phyloP scores from a whole-genome alignment of 768 basidiomycete species.

The Vararia minispora region DNA sequence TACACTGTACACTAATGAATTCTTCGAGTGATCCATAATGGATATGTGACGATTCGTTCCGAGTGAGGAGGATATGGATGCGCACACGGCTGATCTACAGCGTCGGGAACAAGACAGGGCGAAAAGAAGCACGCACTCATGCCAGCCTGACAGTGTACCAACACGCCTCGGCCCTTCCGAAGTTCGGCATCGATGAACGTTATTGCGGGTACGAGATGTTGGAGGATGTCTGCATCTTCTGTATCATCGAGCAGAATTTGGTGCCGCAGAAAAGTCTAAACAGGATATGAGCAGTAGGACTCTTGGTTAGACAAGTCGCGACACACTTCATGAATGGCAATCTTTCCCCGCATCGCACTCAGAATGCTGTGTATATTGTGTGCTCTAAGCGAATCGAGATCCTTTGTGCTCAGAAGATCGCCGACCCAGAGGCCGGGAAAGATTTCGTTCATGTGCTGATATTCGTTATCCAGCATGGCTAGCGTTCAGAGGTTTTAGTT shows the following conservation, averaged over 20 bases:
- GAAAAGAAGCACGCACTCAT: conserved; percentile 48
- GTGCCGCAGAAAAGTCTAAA: conserved; percentile 66
- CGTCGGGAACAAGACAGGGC: neutral
- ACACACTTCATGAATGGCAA: conserved; percentile 54
- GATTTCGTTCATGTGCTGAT: conserved; percentile 59
- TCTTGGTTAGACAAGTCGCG: neutral
- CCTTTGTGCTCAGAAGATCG: conserved; percentile 57
- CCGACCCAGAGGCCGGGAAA: conserved; percentile 80
- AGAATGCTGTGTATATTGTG: conserved; percentile 70
- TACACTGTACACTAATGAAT: too few relatives aligned
- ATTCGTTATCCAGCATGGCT: conserved; percentile 8
- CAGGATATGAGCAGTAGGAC: conserved; percentile 1
- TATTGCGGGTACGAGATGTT: conserved; percentile 68
- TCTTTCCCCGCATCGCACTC: conserved; percentile 58
- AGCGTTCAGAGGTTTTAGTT: too few relatives aligned
- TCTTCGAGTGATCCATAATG: too few relatives aligned
- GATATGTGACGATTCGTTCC: too few relatives aligned
- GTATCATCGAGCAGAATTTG: conserved; percentile 75
- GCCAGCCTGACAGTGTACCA: conserved; percentile 89
- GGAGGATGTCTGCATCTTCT: conserved; percentile 65
- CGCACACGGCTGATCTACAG: too few relatives aligned
- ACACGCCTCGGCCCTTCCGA: conserved; percentile 61
- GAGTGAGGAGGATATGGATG: too few relatives aligned
- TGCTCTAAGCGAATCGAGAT: conserved; percentile 48
- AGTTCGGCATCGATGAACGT: conserved; percentile 76